A percentile compares a stretch with the other conserved stretches of the same genome.
phyloP scores from a whole-genome alignment of 2,329 filamentous ascomycete genomes.

The Aureobasidium sp. region DNA sequence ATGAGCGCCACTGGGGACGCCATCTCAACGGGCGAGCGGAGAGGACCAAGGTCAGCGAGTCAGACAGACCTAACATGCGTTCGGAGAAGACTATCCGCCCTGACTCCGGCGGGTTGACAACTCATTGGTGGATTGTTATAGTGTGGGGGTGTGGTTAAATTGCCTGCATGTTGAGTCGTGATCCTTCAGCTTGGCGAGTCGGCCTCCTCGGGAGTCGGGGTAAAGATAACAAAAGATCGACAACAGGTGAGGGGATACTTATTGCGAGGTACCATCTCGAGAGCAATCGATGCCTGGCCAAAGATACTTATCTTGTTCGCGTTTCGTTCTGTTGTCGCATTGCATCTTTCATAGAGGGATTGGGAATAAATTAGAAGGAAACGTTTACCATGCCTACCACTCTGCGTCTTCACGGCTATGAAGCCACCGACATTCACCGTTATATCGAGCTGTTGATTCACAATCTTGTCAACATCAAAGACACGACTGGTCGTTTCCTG shows the following conservation, averaged over 20 bases:
- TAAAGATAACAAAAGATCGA: slow-evolving; percentile 4
- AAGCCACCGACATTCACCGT: slow-evolving; percentile 38
- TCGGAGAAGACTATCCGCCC: neutral
- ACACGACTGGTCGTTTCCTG: slow-evolving; percentile 65
- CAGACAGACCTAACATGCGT: neutral
- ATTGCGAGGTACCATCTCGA: neutral
- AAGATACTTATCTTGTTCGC: neutral
- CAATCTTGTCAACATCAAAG: slow-evolving; percentile 69
- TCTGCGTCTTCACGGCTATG: slow-evolving; percentile 32
- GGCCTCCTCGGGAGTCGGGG: neutral
- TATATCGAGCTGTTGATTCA: slow-evolving; percentile 59
- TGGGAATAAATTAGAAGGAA: neutral
- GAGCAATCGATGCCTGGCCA: neutral
- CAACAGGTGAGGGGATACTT: neutral
- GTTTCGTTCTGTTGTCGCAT: neutral
- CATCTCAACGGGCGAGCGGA: neutral
- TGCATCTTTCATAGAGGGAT: neutral
- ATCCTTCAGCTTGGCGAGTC: slow-evolving; percentile 10
- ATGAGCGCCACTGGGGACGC: neutral
- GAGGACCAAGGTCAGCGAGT: neutral
- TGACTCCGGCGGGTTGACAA: neutral
- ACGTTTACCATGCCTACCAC: slow-evolving; percentile 27
- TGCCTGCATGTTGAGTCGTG: neutral
- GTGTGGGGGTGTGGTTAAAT: neutral
- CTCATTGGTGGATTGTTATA: neutral